Base-by-base conservation (phyloP, 768 basidiomycete genomes). In the Brasilioporus rufonigricans region DNA sequence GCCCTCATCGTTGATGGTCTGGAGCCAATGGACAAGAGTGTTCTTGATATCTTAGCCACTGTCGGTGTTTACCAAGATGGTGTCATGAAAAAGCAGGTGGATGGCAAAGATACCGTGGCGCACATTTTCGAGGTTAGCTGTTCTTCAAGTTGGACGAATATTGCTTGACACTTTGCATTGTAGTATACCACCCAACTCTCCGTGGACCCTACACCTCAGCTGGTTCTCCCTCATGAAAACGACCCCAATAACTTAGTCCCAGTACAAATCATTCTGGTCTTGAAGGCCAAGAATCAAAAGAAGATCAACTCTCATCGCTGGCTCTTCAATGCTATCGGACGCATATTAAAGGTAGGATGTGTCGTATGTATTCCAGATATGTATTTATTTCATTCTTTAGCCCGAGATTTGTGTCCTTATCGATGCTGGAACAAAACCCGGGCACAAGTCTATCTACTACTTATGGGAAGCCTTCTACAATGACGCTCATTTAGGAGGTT, bases 111-210 rank as follows among this genome's bases (percentile, higher is more conserved):
- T 57, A 92, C 88, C 12, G 87, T 92, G 36, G 96, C 90, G 16
- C 95, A 98, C 67, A 92, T 98, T 56, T 98, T 98, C 65, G 94
- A 97, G 84, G 91, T 91, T 55, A 45, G 71, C 26, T 55, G 60
- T 43, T 56, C 48, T 19, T 51, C 33, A 43, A 33, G 24, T 44
- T 44, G 4, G 33, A 33, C 19, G 19, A 44, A 19, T 23, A 1
- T 43, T 40, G 14, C 27, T 43, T 66, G 46, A 66, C 53, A 9
- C 32, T 11, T 18, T 16, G 18, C 41, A 26, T 48, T 51, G 23
- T 60, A 97, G 91, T 99, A 98, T 71, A 98, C 96, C 2, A 98
- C 95, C 0, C 93, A 97, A 69, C 80, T 99, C 21, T 96, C 93
- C 0, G 87, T 99, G 60, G 95, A 96, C 61, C 76, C 93, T 2